Conservation (phyloP, 805 yeast species). For the Torulaspora delbrueckii region DNA sequence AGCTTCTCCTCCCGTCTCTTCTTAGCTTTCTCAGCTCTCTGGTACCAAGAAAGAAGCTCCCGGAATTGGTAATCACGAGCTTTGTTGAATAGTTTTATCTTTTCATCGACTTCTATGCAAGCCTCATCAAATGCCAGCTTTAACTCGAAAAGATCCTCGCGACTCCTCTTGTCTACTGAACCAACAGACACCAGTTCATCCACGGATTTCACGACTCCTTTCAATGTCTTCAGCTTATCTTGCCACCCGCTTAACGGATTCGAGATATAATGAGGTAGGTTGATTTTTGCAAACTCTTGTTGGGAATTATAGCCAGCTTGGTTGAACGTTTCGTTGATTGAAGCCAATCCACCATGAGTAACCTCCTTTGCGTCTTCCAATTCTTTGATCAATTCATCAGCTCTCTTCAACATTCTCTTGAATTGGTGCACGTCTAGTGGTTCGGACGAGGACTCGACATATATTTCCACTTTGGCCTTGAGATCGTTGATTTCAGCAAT, state of each 20-base stretch:
- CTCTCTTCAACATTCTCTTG: conserved; percentile 40
- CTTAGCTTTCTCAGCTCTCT: conserved; percentile 23
- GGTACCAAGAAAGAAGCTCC: conserved; percentile 27
- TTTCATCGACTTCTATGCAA: conserved; percentile 14
- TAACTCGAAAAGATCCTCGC: conserved; percentile 34
- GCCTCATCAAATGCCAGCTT: conserved; percentile 27
- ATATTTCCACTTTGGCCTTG: conserved; percentile 36
- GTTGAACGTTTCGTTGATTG: conserved; percentile 41
- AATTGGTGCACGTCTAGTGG: conserved; percentile 48
- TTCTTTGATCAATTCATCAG: conserved; percentile 38
- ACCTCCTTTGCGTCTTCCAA: conserved; percentile 43
- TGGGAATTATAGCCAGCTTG: conserved; percentile 48
- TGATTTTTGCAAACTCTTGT: conserved; percentile 45
- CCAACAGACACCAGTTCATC: conserved; percentile 28
- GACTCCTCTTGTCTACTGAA: conserved; percentile 14
- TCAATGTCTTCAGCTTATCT: conserved; percentile 12
- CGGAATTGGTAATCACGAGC: conserved; percentile 32
- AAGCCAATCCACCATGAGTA: conserved; percentile 43
- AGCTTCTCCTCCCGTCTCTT: conserved; percentile 28
- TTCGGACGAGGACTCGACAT: conserved; percentile 40
- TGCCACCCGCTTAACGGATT: conserved; percentile 13
- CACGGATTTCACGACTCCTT: conserved; percentile 14
- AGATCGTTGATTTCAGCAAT: conserved; percentile 23
- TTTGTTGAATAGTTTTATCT: conserved; percentile 17
- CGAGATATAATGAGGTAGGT: conserved; percentile 25